A percentile compares a stretch with the other conserved stretches of the same genome.
Conservation (phyloP, 169 alveolate genomes). For the Cytauxzoon felis region DNA sequence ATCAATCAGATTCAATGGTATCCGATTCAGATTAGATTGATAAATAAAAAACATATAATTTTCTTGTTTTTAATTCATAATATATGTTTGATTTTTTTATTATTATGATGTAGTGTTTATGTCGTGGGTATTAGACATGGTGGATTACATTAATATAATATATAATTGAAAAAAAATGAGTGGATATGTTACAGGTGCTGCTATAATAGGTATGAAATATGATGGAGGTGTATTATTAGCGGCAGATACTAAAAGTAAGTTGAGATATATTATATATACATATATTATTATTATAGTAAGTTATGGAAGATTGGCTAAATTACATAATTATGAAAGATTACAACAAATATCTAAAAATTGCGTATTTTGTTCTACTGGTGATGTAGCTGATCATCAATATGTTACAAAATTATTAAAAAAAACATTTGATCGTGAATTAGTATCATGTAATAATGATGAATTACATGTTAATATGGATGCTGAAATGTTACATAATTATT, state of each 20-base stretch:
- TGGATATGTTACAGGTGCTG: conserved; percentile 54
- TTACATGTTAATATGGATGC: conserved; percentile 24
- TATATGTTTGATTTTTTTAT: too few relatives aligned
- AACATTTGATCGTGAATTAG: conserved; percentile 25
- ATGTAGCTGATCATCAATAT: conserved; percentile 62
- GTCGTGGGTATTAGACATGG: conserved; percentile 1
- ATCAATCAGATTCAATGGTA: conserved; percentile 42
- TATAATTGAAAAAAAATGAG: conserved; percentile 21
- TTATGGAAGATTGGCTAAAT: conserved; percentile 46
- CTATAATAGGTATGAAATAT: conserved; percentile 56
- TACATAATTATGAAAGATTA: conserved; percentile 23
- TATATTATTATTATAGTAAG: conserved; percentile 37
- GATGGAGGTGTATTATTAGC: conserved; percentile 60
- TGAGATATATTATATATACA: background rate
- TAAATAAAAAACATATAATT: too few relatives aligned
- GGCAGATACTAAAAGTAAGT: conserved; percentile 61
- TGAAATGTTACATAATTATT: conserved; percentile 44
- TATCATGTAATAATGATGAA: conserved; percentile 47
- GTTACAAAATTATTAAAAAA: conserved; percentile 36
- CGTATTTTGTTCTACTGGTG: conserved; percentile 63
- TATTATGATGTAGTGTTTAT: background rate
- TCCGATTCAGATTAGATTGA: conserved; percentile 54
- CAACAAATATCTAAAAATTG: conserved; percentile 29
- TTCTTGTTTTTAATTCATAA: too few relatives aligned
- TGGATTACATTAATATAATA: background rate